Base-by-base conservation (phyloP, 805 yeast genomes). In the Saccharomycopsis malanga region DNA sequence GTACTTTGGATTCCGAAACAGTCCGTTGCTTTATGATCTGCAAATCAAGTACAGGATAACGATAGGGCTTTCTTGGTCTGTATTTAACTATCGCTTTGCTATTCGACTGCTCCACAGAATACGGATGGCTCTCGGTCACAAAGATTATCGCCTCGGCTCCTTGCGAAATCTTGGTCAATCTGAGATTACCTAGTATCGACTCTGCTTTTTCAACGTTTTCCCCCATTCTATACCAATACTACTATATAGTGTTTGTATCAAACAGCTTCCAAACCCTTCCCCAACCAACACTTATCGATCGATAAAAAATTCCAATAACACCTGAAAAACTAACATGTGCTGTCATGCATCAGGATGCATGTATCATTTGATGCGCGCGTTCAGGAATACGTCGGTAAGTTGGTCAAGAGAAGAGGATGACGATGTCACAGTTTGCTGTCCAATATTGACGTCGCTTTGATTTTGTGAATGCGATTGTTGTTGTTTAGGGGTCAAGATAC, bases 61-160 rank as follows among this genome's bases (percentile, higher is more conserved):
- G 72, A 60, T 93, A 93, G n/a, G 83, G 78, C 60, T 93, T 93
- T 21, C 81, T 76, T 1, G 98, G 97, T 54, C 98, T 73, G 62
- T 74, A 89, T 62, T 93, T 93, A 52, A 87, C 70, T 32, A 91
- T 80, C 61, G 70, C 83, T 46, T 67, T 61, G 3, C 57, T 48
- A 4, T 51, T 49, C 1, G 55, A 24, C 12, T 54, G 52, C 20
- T 51, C 44, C 6, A 78, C 72, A 22, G 72, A 58, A 58, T 83
- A 87, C 22, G 95, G 95, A 61, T 87, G 95, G 2, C 60, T 59
- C 1, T 61, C 50, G 0, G 91, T 73, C 10, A 68, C 60, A 61
- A 84, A 85, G 2, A 87, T 88, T 9, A 87, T 70, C 0, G 95
- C 95, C 61, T 87, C 96, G 1, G 96, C 96, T 22, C 96, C 96